These are phyloP conservation scores for Phyllosticta citrichinensis DNA, from an alignment of 2,329 filamentous ascomycete species.

Conservation along the genomic window DNA sequence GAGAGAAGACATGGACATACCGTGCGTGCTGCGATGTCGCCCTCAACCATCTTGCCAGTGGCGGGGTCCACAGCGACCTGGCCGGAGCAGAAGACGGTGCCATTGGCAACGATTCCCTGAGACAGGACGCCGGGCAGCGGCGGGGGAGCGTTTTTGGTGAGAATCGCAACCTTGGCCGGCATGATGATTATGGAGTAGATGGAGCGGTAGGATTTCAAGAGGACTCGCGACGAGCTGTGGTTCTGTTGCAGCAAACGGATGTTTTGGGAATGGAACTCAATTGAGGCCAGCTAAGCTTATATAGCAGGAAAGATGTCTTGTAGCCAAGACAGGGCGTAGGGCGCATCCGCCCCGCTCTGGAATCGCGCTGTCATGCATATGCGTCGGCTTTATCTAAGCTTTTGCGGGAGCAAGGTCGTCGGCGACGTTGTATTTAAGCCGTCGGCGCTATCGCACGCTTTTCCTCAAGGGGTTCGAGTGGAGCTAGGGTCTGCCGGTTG, in stretches of 20 bases:
- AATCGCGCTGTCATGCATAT: not conserved
- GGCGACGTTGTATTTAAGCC: conserved; percentile 7
- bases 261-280: not conserved
- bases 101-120: conserved; percentile 9
- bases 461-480: not conserved
- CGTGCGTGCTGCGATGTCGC: conserved; percentile 5
- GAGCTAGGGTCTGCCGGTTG: not conserved
- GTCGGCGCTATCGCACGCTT: conserved; percentile 3
- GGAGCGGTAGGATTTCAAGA: not conserved
- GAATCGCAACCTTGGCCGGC: conserved; percentile 7
- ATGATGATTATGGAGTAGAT: not conserved
- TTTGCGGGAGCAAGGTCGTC: not conserved
- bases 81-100: conserved; percentile 9
- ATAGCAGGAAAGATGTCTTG: not conserved
- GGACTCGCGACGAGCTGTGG: not conserved
- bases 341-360: not conserved
- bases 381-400: not conserved
- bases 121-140: conserved; percentile 7
- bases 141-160: conserved; percentile 9
- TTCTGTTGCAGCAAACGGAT: not conserved
- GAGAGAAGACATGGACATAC: not conserved
- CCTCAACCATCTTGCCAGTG: conserved; percentile 8
- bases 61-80: conserved; percentile 1
- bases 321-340: not conserved
- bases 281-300: not conserved